Evolutionary conservation across 768 basidiomycete genomes (phyloP), one percentile per base, ranked within the genome.

Genomic region (Tubosaeta sp.): DNA sequence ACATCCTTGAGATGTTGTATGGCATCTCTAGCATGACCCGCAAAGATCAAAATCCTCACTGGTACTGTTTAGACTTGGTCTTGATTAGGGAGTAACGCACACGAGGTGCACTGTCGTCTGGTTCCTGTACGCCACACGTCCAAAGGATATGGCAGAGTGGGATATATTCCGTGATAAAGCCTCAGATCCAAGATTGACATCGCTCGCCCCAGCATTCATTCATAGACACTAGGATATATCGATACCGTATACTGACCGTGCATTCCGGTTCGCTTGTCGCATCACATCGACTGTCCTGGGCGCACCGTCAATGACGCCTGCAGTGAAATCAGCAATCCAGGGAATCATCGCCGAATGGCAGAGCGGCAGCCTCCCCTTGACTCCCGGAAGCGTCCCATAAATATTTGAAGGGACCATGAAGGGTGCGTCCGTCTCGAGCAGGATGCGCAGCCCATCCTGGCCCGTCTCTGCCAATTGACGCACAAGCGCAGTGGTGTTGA

Each of bases 361-460:
- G 8, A 92, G 63, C 0, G 90, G 86, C 0, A 92, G 66, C 55
- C 77, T 79, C 3, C 83, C 82, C 56, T 81, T 82, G 48, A 74
- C 49, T 6, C 55, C 56, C 1, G 78, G 73, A 0, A 89, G 67
- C 0, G 82, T 72, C 3, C 69, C 63, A 60, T 89, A 90, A 16
- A 93, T 64, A 52, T 87, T 92, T 0, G 80, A 72, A 0, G 91
- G 91, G 0, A 86, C 76, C 91, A 94, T 93, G 70, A 78, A 94
- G 0, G 91, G 91, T 3, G 89, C 90, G 56, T 94, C 91, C 0
- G 91, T 91, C 67, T 94, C 91, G 3, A 93, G 75, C 1, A 92
- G 66, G 42, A 85, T 80, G 35, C 80, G 75, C 2, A 76, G 65
- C 4, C 67, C 65, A 11, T 59, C 53, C 4, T 58, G 48, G 21